Evolutionary conservation across 352 stramenopile genomes (phyloP), one percentile per base, ranked within the genome.

Genomic region (Blastocystis sp.): DNA sequence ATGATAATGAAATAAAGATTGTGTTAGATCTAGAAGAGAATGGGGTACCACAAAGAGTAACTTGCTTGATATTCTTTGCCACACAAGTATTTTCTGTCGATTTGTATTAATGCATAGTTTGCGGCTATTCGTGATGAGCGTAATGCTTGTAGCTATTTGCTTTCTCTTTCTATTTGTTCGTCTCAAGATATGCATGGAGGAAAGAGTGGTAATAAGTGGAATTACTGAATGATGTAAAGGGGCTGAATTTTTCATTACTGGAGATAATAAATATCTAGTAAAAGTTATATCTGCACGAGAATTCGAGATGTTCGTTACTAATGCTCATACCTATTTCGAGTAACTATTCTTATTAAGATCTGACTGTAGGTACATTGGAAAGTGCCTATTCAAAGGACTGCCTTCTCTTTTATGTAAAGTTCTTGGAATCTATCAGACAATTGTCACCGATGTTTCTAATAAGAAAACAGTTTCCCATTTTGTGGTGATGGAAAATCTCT

Each of bases 401-500:
- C 44, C 73, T 17, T 84, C 73, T 24, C 54, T 84, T 2, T 27
- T 84, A 19, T 84, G 73, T 57, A 84, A 84, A 37, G 73, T 84
- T n/a, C 53, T 84, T 30, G 73, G 73, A n/a, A 84, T 84, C 53
- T 84, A 84, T 5, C 73, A 84, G 48, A 84, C 73, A 0, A 42
- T 19, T 15, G 40, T 66, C 1, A 44, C 42, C 27, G 73, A 84
- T 35, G 4, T 27, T 7, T 35, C 42, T 5, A 62, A 62, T 13
- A 58, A 59, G 19, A 64, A 66, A 30, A 84, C 48, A 3, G 54
- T 68, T 11, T 35, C 51, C 6, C 73, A 84, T 44, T 84, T 66
- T 27, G 73, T 84, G 73, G 73, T 84, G 33, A 89, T 89, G 78
- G 78, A 89, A 37, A 89, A 89, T 62, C 24, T 89, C 9, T 89